Base-by-base conservation (phyloP, 2,329 filamentous ascomycete species). In the Pseudopyrenochaeta lycopersici region DNA sequence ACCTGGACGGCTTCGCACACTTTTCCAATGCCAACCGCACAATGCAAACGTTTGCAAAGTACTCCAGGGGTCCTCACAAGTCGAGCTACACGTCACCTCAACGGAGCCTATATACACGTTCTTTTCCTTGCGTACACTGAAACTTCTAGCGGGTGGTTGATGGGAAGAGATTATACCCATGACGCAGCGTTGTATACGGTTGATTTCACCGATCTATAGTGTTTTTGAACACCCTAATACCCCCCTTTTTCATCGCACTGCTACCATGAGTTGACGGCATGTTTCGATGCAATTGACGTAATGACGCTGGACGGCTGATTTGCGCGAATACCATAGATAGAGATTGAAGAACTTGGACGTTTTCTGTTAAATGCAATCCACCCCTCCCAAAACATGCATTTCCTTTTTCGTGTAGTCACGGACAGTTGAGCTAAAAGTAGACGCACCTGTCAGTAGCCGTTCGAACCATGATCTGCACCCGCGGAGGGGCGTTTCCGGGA, bases 71-170 rank as follows among this genome's bases (percentile, higher is more conserved):
- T 27, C 23, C 23, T 27, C 50, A 49, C 47, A 60, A 61, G 60
- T 52, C 68, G 71, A 73, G 72, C 69, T 68, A 69, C 70, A 69
- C 59, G 64, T 65, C 72, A 68, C 72, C 72, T 64, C 64, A 54
- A 74, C 72, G 72, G 71, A 65, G 60, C 58, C 56, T 15, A 44
- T 56, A 54, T 54, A 42, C 55, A 60, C 52, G 46, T 33, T 51
- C 33, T 46, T 67, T 61, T 61, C 46, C 46, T 68, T 61, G 61
- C 62, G 57, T 63, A 60, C 30, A 47, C 49, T 44, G 33, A 29
- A 48, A 44, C 46, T 56, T 54, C 54, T 51, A 54, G 51, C 44
- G 49, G 58, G 42, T 42, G 50, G 46, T 12, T 17, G 57, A 55
- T 58, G 59, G 65, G 50, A 54, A 61, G 63, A 67, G 58, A 63